Conservation (phyloP, 768 basidiomycete genomes). For the Amanita pseudoporphyria region DNA sequence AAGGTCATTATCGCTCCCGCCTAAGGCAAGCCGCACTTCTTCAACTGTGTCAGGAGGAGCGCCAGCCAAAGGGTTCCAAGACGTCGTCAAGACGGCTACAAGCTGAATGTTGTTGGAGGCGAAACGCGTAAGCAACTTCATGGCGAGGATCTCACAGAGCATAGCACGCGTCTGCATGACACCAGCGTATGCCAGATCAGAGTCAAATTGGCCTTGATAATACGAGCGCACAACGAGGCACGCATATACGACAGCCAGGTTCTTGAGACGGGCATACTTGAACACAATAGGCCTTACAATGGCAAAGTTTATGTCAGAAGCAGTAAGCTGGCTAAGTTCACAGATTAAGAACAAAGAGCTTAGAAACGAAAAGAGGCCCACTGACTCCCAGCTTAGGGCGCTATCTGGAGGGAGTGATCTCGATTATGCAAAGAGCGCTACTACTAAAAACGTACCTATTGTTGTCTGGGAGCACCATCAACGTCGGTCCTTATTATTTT, state of each 20-base stretch:
- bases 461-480: conserved; percentile 28
- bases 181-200: conserved; percentile 68
- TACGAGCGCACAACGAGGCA: conserved; percentile 73
- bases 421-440: conserved; percentile 2
- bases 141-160: conserved; percentile 82
- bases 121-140: conserved; percentile 75
- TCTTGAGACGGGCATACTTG: conserved; percentile 71
- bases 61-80: conserved; percentile 81
- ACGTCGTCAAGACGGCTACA: conserved; percentile 67
- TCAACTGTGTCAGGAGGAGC: conserved; percentile 58
- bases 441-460: conserved; percentile 25
- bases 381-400: conserved; percentile 74
- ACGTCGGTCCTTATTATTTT: conserved; percentile 4
- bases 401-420: conserved; percentile 38
- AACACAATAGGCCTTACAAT: conserved; percentile 68
- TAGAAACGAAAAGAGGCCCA: conserved; percentile 13
- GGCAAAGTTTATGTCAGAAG: conserved; percentile 75
- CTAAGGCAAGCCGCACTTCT: conserved; percentile 49
- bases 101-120: conserved; percentile 69
- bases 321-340: conserved; percentile 67
- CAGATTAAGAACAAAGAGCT: conserved; percentile 1
- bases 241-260: conserved; percentile 66
- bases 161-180: conserved; percentile 61
- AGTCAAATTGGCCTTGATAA: conserved; percentile 60
- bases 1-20: conserved; percentile 50